Evolutionary conservation across 78 protist genomes (phyloP).

Genomic region (Monosiga brevicollis): DNA sequence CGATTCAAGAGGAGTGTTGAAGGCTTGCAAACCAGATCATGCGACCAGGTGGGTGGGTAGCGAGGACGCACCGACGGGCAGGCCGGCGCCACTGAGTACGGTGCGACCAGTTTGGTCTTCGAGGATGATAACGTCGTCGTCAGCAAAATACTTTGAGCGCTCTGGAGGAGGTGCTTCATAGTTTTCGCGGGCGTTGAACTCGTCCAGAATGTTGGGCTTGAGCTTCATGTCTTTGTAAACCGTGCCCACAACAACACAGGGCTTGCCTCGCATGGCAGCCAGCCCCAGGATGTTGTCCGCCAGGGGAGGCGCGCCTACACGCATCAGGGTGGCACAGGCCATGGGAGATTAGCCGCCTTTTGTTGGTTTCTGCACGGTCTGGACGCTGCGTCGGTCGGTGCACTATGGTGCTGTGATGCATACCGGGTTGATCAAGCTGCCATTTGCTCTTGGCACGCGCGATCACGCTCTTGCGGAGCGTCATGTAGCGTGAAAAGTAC

Average conservation of each 20-base stretch:
- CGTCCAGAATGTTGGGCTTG: not conserved
- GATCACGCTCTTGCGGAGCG: not conserved
- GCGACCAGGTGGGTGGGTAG: too few species aligned
- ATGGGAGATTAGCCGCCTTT: not conserved
- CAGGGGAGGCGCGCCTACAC: not conserved
- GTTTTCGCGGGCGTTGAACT: not conserved
- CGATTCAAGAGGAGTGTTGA: too few species aligned
- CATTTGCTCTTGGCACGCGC: not conserved
- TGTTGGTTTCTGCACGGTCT: not conserved
- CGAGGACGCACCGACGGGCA: not conserved
- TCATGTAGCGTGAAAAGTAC: not conserved
- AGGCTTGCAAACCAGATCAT: too few species aligned
- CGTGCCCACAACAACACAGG: not conserved
- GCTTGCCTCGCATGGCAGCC: not conserved
- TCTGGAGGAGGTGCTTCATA: not conserved
- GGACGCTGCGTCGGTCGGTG: too few species aligned
- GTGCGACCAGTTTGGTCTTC: not conserved
- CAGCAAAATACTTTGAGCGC: not conserved
- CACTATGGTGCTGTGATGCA: too few species aligned
- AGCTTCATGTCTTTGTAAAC: not conserved
- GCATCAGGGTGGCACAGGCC: not conserved
- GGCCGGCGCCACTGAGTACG: not conserved
- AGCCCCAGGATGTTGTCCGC: not conserved
- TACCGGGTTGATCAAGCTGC: too few species aligned
- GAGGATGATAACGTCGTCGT: not conserved